A percentile compares a stretch with the other conserved stretches of the same genome.
These are phyloP conservation scores for Mucor lusitanicus DNA, from an alignment of 371 early-diverging fungal genomes.

Conservation along the genomic window DNA sequence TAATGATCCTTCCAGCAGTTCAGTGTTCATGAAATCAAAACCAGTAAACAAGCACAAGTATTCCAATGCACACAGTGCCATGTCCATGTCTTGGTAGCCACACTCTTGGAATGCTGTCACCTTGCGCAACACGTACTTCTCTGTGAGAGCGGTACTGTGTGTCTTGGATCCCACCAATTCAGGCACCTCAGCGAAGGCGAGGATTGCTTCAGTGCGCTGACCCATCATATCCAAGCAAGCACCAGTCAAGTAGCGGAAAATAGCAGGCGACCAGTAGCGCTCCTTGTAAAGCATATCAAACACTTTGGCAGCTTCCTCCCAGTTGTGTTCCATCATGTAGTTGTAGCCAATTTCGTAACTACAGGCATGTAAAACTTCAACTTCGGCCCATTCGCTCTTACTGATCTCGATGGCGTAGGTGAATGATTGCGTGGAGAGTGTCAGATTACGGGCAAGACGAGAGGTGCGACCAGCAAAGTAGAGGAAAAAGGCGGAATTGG, in stretches of 20 bases:
- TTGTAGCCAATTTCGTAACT: constrained; percentile 66
- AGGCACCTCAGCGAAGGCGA: constrained; percentile 48
- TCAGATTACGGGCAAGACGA: constrained; percentile 52
- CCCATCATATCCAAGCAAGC: constrained; percentile 58
- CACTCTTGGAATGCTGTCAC: constrained; percentile 52
- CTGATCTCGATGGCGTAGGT: constrained; percentile 54
- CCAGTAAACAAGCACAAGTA: constrained; percentile 60
- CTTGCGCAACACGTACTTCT: constrained; percentile 59
- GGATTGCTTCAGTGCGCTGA: constrained; percentile 49
- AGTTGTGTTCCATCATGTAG: constrained; percentile 57
- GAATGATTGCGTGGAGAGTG: constrained; percentile 51
- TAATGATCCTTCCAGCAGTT: constrained; percentile 40
- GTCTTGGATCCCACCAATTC: constrained; percentile 44
- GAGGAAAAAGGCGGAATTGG: constrained; percentile 65
- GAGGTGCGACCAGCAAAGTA: constrained; percentile 65
- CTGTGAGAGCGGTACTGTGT: constrained; percentile 50
- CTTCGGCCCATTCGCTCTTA: constrained; percentile 56
- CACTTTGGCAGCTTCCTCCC: constrained; percentile 53
- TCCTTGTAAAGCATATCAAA: constrained; percentile 59
- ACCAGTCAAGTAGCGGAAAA: constrained; percentile 62
- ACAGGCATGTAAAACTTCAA: constrained; percentile 50
- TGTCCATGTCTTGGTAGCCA: constrained; percentile 57
- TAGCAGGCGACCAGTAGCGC: constrained; percentile 62
- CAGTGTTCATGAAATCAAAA: constrained; percentile 57
- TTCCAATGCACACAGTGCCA: constrained; percentile 59